Evolutionary conservation across 768 basidiomycete species (phyloP).

Genomic region (Chlorophyllum brunneum): DNA sequence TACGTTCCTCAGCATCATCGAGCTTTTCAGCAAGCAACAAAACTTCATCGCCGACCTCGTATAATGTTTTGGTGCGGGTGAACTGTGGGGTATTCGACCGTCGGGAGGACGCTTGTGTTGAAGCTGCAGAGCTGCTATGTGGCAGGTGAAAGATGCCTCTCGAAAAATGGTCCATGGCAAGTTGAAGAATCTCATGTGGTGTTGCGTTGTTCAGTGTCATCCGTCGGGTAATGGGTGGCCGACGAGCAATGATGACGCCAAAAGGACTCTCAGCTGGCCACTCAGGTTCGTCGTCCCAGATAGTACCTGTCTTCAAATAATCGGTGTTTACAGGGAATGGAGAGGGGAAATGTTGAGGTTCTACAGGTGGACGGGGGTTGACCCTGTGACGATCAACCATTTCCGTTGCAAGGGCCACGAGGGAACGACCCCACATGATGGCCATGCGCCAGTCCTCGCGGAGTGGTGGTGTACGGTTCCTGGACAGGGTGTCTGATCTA

Average conservation of each 20-base stretch:
- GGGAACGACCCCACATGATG: constrained; percentile 61
- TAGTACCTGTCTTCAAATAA: constrained; percentile 11
- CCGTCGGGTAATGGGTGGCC: constrained; percentile 16
- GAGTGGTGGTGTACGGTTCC: constrained; percentile 16
- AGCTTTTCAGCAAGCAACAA: constrained; percentile 59
- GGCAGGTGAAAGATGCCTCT: constrained; percentile 74
- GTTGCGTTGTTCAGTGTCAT: constrained; percentile 13
- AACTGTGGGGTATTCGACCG: constrained; percentile 11
- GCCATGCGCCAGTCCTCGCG: constrained; percentile 69
- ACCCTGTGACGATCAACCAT: constrained; percentile 30
- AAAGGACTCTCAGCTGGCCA: constrained; percentile 16
- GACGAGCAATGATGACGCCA: constrained; percentile 13
- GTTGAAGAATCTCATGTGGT: constrained; percentile 14
- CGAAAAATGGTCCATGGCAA: constrained; percentile 68
- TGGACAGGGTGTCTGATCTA: background rate
- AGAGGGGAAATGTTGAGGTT: constrained; percentile 1
- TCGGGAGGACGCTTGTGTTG: background rate
- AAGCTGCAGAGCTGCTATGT: constrained; percentile 30
- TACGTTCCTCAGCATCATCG: constrained; percentile 37
- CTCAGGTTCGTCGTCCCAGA: constrained; percentile 10
- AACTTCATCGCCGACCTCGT: constrained; percentile 57
- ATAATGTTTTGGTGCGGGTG: constrained; percentile 27
- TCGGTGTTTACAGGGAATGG: constrained; percentile 10
- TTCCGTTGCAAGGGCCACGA: constrained; percentile 58
- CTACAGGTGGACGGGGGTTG: background rate